Percentiles rank a stretch among this genome's conserved stretches.
These are phyloP conservation scores for Boehmeria nivea DNA, from an alignment of 306 rosid species.

Conservation along the genomic window DNA sequence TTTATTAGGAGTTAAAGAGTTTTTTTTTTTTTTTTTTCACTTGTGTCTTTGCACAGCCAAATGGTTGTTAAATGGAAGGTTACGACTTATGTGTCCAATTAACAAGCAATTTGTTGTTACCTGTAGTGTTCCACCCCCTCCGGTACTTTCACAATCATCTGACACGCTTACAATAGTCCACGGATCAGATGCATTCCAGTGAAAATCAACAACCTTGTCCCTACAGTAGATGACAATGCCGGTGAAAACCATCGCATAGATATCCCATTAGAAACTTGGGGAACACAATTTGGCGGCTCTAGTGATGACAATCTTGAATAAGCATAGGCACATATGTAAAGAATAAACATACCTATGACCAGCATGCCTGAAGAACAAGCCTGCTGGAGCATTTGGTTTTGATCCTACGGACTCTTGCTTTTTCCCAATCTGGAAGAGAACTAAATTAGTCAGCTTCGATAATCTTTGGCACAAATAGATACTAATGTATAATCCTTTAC, in stretches of 20 bases:
- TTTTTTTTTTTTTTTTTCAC: background rate
- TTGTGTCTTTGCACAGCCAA: too few relatives aligned
- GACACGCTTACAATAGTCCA: constrained; percentile 97
- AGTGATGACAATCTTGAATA: too few relatives aligned
- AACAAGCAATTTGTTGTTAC: constrained; percentile 32
- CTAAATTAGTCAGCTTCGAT: background rate
- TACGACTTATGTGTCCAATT: too few relatives aligned
- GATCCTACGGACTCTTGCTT: constrained; percentile 38
- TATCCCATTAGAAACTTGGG: background rate
- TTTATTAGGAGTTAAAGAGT: too few relatives aligned
- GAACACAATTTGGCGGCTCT: too few relatives aligned
- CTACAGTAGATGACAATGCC: constrained; percentile 21
- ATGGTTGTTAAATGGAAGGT: background rate
- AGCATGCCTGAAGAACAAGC: constrained; percentile 92
- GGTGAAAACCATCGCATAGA: background rate
- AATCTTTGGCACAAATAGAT: background rate
- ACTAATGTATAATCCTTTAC: too few relatives aligned
- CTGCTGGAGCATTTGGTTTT: constrained; percentile 56
- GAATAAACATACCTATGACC: constrained; percentile 74
- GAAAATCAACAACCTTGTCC: constrained; percentile 93
- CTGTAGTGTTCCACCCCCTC: constrained; percentile 99
- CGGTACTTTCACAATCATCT: constrained; percentile 92
- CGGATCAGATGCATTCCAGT: constrained; percentile 90
- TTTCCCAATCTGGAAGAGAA: constrained; percentile 57
- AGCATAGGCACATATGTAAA: background rate